These are phyloP conservation scores for Penicillium lagena DNA, from an alignment of 495 filamentous ascomycete species.

Conservation along the genomic window DNA sequence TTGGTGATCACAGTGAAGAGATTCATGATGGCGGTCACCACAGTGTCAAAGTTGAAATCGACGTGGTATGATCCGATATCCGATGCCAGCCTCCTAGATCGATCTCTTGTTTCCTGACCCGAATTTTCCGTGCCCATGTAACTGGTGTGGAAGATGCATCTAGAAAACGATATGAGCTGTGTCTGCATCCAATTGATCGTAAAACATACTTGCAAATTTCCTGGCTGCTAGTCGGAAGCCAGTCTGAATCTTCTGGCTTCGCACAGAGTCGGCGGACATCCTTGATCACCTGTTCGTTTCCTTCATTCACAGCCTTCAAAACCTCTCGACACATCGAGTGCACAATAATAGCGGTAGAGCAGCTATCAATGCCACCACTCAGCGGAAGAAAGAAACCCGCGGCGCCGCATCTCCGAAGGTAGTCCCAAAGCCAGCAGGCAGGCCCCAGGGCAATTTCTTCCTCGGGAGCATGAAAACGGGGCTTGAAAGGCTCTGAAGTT, in stretches of 20 bases:
- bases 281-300: conserved; percentile 61
- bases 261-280: conserved; percentile 60
- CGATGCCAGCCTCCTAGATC: conserved; percentile 61
- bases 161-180: conserved; percentile 3
- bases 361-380: conserved; percentile 65
- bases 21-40: conserved; percentile 46
- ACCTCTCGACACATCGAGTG: conserved; percentile 76
- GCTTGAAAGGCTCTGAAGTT: conserved; percentile 34
- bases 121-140: conserved; percentile 82
- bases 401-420: conserved; percentile 58
- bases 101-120: conserved; percentile 60
- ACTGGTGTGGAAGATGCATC: conserved; percentile 60
- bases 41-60: conserved; percentile 69
- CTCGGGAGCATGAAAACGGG: conserved; percentile 56
- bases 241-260: conserved; percentile 44
- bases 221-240: conserved; percentile 47
- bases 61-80: conserved; percentile 71
- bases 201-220: conserved; percentile 50
- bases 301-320: conserved; percentile 54
- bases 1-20: conserved; percentile 48
- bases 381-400: conserved; percentile 57
- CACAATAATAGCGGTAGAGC: conserved; percentile 60
- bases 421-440: conserved; percentile 82
- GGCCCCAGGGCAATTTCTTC: conserved; percentile 70
- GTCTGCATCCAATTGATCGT: background rate